Base-by-base conservation (phyloP, 208 protist species). In the Eutreptiella sp. region DNA sequence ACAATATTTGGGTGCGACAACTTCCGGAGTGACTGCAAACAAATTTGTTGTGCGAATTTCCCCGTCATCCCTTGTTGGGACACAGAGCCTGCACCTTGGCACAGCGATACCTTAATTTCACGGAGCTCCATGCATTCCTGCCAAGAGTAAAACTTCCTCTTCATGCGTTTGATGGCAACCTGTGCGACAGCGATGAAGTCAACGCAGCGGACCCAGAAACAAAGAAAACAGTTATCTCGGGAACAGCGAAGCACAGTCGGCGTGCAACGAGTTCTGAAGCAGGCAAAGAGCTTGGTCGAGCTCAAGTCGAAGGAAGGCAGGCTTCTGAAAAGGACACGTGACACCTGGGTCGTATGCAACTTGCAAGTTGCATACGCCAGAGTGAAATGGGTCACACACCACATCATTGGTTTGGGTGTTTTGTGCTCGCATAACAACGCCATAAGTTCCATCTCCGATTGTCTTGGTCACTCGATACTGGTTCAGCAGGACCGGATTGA, bases 111-210 rank as follows among this genome's bases (percentile, higher is more conserved):
- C 64, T 96, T 90, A 35, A 98, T 89, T 66, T 99, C 94, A 14
- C 87, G 79, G 46, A 97, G 75, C 63, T 95, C 80, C 43, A 97
- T 68, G 65, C 94, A 98, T 70, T 99, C 96, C 41, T 98, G 85
- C 92, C 92, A 98, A 46, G 79, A 92, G 62, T 88, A 89, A 68
- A 95, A 98, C 29, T 90, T 90, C 70, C 91, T 82, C 77, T 99
- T 99, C 93, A 99, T 98, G 66, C 94, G 94, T 68, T 99, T 99
- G 26, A 98, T 94, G 4, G 96, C 96, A 4, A 98, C n/a, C n/a
- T n/a, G n/a, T n/a, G n/a, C n/a, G n/a, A n/a, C n/a, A n/a, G n/a
- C n/a, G n/a, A n/a, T n/a, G n/a, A n/a, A n/a, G n/a, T n/a, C n/a
- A n/a, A n/a, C n/a, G n/a, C n/a, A n/a, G n/a, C n/a, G n/a, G n/a